These are phyloP conservation scores for Umbelopsis vinacea DNA, from an alignment of 192 early-diverging fungal genomes.

Conservation along the genomic window DNA sequence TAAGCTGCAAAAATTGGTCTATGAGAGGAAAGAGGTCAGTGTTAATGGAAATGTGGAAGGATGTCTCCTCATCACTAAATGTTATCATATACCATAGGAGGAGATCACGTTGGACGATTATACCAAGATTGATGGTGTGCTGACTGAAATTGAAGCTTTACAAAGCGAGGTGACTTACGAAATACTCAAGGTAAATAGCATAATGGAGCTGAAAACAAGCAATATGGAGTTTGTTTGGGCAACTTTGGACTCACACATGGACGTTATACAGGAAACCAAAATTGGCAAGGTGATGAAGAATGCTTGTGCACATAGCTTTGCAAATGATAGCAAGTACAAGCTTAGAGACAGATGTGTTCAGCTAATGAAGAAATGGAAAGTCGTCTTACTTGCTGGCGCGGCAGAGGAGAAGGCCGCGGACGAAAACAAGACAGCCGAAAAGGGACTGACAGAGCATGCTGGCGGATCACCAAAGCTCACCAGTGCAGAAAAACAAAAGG, in stretches of 20 bases:
- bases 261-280: conserved; percentile 35
- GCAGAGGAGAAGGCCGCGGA: background rate
- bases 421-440: background rate
- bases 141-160: conserved; percentile 35
- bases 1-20: conserved; percentile 35
- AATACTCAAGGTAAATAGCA: conserved; percentile 29
- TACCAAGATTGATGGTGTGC: conserved; percentile 25
- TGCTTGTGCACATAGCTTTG: conserved; percentile 29
- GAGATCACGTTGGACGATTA: conserved; percentile 36
- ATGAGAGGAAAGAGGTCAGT: conserved; percentile 37
- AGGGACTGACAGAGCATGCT: background rate
- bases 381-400: conserved; percentile 15
- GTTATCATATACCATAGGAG: background rate
- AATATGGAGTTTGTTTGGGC: too few species aligned
- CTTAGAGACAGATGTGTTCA: conserved; percentile 32
- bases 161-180: conserved; percentile 27
- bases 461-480: background rate
- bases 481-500: background rate
- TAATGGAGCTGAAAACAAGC: too few species aligned
- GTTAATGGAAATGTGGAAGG: background rate
- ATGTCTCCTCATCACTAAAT: background rate
- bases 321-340: conserved; percentile 25
- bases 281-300: conserved; percentile 43
- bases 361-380: conserved; percentile 36
- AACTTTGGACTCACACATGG: background rate